Evolutionary conservation across 345 rosid genomes (phyloP), one percentile per base, ranked within the genome.

Genomic region (Sisymbrium altissimum): DNA sequence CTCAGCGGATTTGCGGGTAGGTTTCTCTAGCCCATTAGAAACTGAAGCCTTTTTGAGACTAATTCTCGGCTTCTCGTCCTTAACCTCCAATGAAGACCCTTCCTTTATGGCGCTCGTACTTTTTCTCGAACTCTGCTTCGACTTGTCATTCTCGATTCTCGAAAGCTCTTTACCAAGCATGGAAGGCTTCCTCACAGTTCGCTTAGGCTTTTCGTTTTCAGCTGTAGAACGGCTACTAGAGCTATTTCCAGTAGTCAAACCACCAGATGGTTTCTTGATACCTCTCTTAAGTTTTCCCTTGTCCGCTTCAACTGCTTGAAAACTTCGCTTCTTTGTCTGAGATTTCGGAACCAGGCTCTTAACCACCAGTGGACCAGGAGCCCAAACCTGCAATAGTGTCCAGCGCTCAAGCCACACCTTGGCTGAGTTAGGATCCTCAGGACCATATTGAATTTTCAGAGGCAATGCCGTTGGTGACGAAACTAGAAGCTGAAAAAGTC

Each of bases 351-450:
- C 57, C 41, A 55, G 45, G 58, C 57, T 83, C 74, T 72, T 85
- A 75, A 78, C 72, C 49, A 58, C 72, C 40, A 78, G 80, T 21
- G 83, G 73, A 78, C 73, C 77, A 44, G 83, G 80, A 68, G 70
- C 80, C 95, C 90, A 88, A 70, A 86, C 84, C 55, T 45, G 80
- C 70, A 83, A 82, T 5, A 44, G 78, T 23, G 92, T 84, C 96
- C 98, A 93, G 53, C 95, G 88, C 69, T 75, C 84, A 70, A 88
- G 83, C 98, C 98, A 93, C 56, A 80, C 81, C 80, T 65, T 62
- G 29, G 83, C 79, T 7, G 86, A 85, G 79, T 93, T 90, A 44
- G 88, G 84, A 63, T 90, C 87, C 63, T 79, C 86, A 12, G 73
- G 77, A 69, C 64, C 79, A 70, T 83, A 86, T n/a, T 83, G 86